Evolutionary conservation across 306 rosid species (phyloP).

Genomic region (Parietaria judaica): DNA sequence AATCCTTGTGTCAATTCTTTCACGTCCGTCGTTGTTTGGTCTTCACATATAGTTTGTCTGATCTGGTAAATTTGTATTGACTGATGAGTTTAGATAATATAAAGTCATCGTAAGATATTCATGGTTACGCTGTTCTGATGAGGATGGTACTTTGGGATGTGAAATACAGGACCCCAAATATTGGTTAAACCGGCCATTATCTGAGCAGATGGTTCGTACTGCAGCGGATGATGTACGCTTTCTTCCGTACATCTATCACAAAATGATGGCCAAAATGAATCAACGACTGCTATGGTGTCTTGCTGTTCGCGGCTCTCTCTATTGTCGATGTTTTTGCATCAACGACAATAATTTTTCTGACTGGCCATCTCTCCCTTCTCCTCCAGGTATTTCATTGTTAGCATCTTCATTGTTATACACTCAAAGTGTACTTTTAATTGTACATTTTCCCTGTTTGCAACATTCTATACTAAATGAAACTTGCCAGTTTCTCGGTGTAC

Average conservation of each 20-base stretch:
- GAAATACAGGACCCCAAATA: constrained; percentile 71
- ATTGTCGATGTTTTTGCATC: constrained; percentile 87
- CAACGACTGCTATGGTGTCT: constrained; percentile 77
- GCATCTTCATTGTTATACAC: not conserved
- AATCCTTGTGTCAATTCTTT: too few species aligned
- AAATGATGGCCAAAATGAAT: constrained; percentile 76
- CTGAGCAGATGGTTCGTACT: constrained; percentile 88
- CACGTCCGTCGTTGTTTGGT: too few species aligned
- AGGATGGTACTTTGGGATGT: not conserved
- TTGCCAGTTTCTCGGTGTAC: too few species aligned
- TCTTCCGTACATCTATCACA: constrained; percentile 79
- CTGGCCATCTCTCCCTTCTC: constrained; percentile 79
- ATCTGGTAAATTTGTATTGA: too few species aligned
- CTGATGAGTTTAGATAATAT: too few species aligned
- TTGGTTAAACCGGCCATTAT: constrained; percentile 87
- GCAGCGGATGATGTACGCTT: constrained; percentile 98
- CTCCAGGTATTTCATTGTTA: constrained; percentile 59
- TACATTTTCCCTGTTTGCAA: too few species aligned
- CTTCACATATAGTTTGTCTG: too few species aligned
- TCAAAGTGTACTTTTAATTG: not conserved
- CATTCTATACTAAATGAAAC: too few species aligned
- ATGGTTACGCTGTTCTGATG: not conserved
- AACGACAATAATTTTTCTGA: constrained; percentile 46
- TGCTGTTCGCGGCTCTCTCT: constrained; percentile 88
- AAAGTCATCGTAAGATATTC: too few species aligned